Evolutionary conservation across 2,329 filamentous ascomycete genomes (phyloP).

Genomic region (Sarocladium strictum): DNA sequence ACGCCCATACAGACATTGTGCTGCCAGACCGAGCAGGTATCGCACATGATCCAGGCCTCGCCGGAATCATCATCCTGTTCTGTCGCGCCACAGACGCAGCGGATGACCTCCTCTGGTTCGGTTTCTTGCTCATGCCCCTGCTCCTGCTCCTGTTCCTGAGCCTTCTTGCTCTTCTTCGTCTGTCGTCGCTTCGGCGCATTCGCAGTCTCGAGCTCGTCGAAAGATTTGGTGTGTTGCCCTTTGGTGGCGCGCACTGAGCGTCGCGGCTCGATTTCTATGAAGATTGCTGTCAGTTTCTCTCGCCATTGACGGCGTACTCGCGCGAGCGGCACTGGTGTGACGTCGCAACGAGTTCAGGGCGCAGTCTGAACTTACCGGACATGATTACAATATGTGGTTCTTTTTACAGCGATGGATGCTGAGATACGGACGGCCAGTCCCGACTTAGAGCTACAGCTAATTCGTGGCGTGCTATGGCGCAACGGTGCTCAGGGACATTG

Average conservation of each 20-base stretch:
- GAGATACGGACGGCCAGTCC: not conserved
- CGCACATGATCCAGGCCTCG: conserved; percentile 93
- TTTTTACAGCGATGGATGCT: not conserved
- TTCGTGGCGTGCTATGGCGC: not conserved
- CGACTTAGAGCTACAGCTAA: conserved; percentile 7
- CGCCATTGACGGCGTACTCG: not conserved
- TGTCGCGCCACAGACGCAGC: conserved; percentile 87
- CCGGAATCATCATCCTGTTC: conserved; percentile 80
- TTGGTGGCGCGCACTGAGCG: conserved; percentile 95
- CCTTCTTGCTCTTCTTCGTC: conserved; percentile 48
- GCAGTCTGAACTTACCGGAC: conserved; percentile 10
- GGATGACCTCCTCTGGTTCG: conserved; percentile 64
- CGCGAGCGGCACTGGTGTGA: not conserved
- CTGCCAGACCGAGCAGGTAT: conserved; percentile 90
- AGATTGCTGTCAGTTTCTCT: conserved; percentile 17
- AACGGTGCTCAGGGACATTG: conserved; percentile 7
- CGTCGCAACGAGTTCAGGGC: not conserved
- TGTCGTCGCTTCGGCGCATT: conserved; percentile 49
- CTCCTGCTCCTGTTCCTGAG: conserved; percentile 52
- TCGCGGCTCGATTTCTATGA: conserved; percentile 66
- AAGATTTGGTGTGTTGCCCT: conserved; percentile 86
- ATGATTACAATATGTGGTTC: not conserved
- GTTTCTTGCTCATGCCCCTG: conserved; percentile 37
- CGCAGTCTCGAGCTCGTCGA: conserved; percentile 64
- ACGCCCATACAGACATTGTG: conserved; percentile 95